Evolutionary conservation across 192 early-diverging fungal species (phyloP).

Genomic region (Helicostylum pulchrum): DNA sequence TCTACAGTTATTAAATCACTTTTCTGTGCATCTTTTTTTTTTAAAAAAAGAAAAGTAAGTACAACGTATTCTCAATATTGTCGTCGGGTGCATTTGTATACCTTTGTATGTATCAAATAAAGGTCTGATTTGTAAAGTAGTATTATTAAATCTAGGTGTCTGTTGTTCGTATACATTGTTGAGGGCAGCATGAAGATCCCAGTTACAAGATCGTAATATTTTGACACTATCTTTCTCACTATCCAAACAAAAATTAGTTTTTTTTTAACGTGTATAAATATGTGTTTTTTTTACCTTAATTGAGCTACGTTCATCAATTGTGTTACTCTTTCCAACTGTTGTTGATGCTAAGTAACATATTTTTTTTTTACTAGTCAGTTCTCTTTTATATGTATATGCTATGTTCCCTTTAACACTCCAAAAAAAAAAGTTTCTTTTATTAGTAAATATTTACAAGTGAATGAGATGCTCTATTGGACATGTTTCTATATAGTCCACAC

Average conservation of each 20-base stretch:
- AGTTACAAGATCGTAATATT: slow-evolving; percentile 54
- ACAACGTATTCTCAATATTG: background rate
- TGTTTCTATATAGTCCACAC: no score
- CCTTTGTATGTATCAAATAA: slow-evolving; percentile 79
- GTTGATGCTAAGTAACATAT: slow-evolving; percentile 1
- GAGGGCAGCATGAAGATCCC: slow-evolving; percentile 68
- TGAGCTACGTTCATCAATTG: slow-evolving; percentile 9
- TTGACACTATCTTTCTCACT: slow-evolving; percentile 56
- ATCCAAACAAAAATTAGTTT: background rate
- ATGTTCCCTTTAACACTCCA: no score
- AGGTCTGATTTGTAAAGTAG: slow-evolving; percentile 32
- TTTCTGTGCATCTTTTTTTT: slow-evolving; percentile 36
- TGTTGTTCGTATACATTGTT: slow-evolving; percentile 53
- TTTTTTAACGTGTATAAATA: background rate
- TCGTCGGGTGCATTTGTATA: slow-evolving; percentile 13
- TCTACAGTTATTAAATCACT: slow-evolving; percentile 69
- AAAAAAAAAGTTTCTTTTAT: no score
- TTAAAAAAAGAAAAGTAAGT: background rate
- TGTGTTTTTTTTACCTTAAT: background rate
- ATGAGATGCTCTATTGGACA: no score
- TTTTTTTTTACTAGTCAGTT: no score
- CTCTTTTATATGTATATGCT: no score
- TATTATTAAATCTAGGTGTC: slow-evolving; percentile 2
- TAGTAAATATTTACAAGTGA: no score
- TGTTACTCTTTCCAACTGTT: slow-evolving; percentile 5